Percentiles rank a stretch among this genome's conserved stretches.
These are phyloP conservation scores for Camellia lanceoleosa DNA, from an alignment of 148 eudicot genomes.

Conservation along the genomic window DNA sequence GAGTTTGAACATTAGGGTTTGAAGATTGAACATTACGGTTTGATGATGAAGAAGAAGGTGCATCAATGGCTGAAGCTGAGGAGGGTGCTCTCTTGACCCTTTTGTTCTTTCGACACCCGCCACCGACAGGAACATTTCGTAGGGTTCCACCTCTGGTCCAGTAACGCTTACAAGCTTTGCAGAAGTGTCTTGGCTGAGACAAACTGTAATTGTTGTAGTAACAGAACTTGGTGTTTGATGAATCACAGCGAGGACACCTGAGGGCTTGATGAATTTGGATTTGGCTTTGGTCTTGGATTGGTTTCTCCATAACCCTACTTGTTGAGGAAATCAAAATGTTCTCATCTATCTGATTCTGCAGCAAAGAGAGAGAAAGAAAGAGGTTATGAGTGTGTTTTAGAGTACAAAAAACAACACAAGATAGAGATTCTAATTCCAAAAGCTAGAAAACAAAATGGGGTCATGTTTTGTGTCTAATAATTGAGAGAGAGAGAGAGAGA, in stretches of 20 bases:
- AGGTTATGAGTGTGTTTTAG: conserved; percentile 8
- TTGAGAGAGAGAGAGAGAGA: background rate
- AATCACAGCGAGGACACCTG: conserved; percentile 58
- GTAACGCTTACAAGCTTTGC: conserved; percentile 69
- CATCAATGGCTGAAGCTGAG: conserved; percentile 2
- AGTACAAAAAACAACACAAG: conserved; percentile 18
- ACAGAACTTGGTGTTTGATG: conserved; percentile 38
- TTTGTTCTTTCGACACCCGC: conserved; percentile 55
- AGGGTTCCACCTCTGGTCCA: conserved; percentile 75
- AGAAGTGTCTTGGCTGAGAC: conserved; percentile 56
- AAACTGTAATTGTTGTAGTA: conserved; percentile 45
- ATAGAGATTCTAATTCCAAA: conserved; percentile 37
- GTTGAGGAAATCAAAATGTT: conserved; percentile 20
- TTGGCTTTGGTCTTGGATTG: conserved; percentile 5
- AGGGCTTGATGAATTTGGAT: conserved; percentile 24
- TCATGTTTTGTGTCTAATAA: conserved; percentile 24
- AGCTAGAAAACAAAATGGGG: conserved; percentile 47
- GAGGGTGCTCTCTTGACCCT: conserved; percentile 29
- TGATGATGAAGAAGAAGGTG: conserved; percentile 13
- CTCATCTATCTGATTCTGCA: conserved; percentile 24
- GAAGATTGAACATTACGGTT: background rate
- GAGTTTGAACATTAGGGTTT: conserved; percentile 8
- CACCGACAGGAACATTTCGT: conserved; percentile 51
- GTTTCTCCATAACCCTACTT: conserved; percentile 19
- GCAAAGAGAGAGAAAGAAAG: background rate